A percentile compares a stretch with the other conserved stretches of the same genome.
These are phyloP conservation scores for Penicillium concentricum DNA, from an alignment of 2,329 filamentous ascomycete species.

Conservation along the genomic window DNA sequence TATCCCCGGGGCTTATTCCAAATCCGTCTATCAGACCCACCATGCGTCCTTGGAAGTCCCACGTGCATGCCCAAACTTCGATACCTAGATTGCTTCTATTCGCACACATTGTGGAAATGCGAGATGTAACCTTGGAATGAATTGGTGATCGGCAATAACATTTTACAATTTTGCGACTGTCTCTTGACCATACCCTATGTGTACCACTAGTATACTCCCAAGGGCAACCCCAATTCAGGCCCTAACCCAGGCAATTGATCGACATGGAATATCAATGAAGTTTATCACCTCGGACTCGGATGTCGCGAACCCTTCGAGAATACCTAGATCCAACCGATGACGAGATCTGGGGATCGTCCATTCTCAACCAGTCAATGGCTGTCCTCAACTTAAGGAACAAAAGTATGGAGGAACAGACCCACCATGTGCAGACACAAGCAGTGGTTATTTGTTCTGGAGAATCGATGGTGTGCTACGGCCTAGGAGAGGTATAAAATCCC, in stretches of 20 bases:
- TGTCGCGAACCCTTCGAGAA: neutral
- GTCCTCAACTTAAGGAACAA: neutral
- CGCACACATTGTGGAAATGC: neutral
- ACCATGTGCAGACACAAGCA: neutral
- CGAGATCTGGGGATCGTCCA: neutral
- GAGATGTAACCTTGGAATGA: neutral
- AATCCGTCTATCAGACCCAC: neutral
- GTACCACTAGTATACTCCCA: neutral
- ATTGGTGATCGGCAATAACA: neutral
- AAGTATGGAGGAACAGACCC: neutral
- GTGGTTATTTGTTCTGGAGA: neutral
- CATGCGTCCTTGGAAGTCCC: neutral
- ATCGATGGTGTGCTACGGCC: neutral
- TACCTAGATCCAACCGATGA: neutral
- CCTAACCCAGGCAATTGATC: constrained; percentile 2
- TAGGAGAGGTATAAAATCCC: constrained; percentile 14
- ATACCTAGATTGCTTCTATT: neutral
- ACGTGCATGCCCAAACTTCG: neutral
- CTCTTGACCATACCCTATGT: neutral
- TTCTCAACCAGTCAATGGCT: neutral
- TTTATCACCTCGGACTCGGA: neutral
- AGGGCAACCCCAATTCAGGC: neutral
- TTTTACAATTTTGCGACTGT: neutral
- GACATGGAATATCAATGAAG: neutral
- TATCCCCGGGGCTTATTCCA: neutral